Conservation (phyloP, 2,329 filamentous ascomycete genomes). For the Neopestalotiopsis clavispora region DNA sequence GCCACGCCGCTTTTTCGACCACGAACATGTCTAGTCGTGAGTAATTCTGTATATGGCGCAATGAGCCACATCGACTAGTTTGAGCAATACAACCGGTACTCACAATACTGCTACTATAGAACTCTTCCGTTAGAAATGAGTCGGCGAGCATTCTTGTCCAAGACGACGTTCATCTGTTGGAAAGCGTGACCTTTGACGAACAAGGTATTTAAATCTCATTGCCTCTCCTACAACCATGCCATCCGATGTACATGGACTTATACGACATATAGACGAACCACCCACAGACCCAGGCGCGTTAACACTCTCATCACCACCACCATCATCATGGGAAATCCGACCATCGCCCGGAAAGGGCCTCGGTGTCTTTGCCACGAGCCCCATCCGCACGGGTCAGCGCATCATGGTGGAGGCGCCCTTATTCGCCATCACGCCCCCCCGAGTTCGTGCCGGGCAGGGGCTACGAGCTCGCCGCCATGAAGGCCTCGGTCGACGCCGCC, state of each 20-base stretch:
- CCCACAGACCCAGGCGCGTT: not conserved
- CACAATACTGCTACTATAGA: not conserved
- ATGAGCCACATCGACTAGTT: not conserved
- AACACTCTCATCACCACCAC: not conserved
- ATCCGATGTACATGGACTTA: not conserved
- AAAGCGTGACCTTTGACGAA: not conserved
- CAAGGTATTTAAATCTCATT: not conserved
- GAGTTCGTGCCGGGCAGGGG: slow-evolving; percentile 32
- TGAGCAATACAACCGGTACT: not conserved
- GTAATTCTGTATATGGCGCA: not conserved
- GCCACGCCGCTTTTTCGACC: not conserved
- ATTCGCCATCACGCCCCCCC: slow-evolving; percentile 30
- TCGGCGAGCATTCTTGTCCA: not conserved
- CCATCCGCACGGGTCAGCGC: slow-evolving; percentile 40
- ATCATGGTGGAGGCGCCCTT: slow-evolving; percentile 44
- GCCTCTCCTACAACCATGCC: too few species aligned
- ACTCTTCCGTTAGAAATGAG: not conserved
- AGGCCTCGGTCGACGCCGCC: slow-evolving; percentile 31
- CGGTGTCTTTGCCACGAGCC: slow-evolving; percentile 40
- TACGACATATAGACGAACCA: not conserved
- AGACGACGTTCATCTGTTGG: not conserved
- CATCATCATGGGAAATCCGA: slow-evolving; percentile 28
- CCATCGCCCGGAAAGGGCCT: slow-evolving; percentile 42
- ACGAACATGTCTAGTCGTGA: not conserved
- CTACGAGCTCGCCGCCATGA: slow-evolving; percentile 38